Evolutionary conservation across 2,329 filamentous ascomycete species (phyloP).

Genomic region (Onygenales sp.): DNA sequence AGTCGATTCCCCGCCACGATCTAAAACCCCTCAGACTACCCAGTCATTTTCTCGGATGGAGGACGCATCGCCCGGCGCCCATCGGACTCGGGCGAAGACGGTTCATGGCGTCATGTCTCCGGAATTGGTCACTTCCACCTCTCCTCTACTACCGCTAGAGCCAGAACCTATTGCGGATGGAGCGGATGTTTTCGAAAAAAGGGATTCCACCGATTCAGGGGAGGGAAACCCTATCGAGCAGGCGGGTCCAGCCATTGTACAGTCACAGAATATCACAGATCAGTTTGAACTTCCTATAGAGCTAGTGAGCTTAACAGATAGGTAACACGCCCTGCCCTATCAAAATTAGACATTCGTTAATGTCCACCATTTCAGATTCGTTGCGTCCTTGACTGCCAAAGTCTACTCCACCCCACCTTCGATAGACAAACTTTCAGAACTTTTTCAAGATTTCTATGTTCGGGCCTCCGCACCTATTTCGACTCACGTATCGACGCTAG

Average conservation of each 20-base stretch:
- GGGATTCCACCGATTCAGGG: constrained; percentile 19
- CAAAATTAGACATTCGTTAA: background rate
- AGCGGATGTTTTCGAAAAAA: constrained; percentile 38
- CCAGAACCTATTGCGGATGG: constrained; percentile 15
- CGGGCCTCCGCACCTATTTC: constrained; percentile 71
- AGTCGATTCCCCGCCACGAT: background rate
- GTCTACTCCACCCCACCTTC: constrained; percentile 75
- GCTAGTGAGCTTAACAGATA: constrained; percentile 79
- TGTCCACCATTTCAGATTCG: constrained; percentile 52
- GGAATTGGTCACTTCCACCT: constrained; percentile 6
- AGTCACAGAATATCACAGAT: constrained; percentile 40
- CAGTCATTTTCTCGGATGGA: constrained; percentile 5
- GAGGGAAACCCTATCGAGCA: constrained; percentile 1
- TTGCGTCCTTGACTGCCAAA: constrained; percentile 80
- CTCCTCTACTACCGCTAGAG: constrained; percentile 13
- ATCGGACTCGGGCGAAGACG: constrained; percentile 19
- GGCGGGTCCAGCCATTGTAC: constrained; percentile 19
- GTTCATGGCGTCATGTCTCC: constrained; percentile 9
- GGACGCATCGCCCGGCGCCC: constrained; percentile 5
- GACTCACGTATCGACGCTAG: constrained; percentile 75
- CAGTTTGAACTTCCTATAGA: constrained; percentile 89
- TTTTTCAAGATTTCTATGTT: constrained; percentile 91
- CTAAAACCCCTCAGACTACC: background rate
- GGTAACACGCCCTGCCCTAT: constrained; percentile 40
- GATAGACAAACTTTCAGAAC: constrained; percentile 69